A percentile compares a stretch with the other conserved stretches of the same genome.
Conservation (phyloP, 2,329 filamentous ascomycete genomes). For the Lachnellula hyalina region DNA sequence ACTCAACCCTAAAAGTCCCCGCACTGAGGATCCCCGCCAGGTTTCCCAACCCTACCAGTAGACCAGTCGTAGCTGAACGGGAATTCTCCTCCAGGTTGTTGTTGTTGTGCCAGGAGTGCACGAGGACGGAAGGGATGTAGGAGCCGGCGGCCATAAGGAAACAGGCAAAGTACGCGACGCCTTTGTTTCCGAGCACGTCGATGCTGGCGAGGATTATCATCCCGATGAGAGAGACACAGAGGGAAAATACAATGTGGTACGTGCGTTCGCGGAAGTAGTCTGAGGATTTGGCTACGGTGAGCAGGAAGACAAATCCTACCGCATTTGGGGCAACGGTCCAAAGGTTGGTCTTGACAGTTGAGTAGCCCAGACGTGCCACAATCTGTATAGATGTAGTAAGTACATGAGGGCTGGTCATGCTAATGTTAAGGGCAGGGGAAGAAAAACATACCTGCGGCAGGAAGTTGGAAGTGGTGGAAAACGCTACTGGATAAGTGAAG, state of each 20-base stretch:
- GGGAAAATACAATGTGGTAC: slow-evolving; percentile 39
- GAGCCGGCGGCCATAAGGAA: slow-evolving; percentile 42
- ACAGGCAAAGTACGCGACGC: slow-evolving; percentile 44
- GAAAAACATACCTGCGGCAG: slow-evolving; percentile 33
- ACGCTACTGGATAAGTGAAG: slow-evolving; percentile 29
- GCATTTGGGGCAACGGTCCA: slow-evolving; percentile 48
- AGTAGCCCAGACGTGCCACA: slow-evolving; percentile 45
- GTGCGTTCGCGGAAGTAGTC: slow-evolving; percentile 42
- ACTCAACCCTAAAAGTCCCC: slow-evolving; percentile 42
- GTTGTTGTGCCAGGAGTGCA: slow-evolving; percentile 48
- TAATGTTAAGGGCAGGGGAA: background rate
- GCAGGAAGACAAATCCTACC: slow-evolving; percentile 41
- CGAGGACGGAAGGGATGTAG: slow-evolving; percentile 43
- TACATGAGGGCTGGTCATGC: background rate
- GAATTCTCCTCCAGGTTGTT: slow-evolving; percentile 47
- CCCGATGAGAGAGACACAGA: slow-evolving; percentile 38
- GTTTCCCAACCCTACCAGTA: slow-evolving; percentile 45
- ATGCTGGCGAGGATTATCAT: slow-evolving; percentile 41
- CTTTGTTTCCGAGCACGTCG: slow-evolving; percentile 37
- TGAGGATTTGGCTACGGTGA: slow-evolving; percentile 39
- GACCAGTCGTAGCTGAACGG: slow-evolving; percentile 42
- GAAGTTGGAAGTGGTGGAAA: slow-evolving; percentile 47
- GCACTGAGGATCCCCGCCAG: slow-evolving; percentile 41
- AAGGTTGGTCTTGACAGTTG: slow-evolving; percentile 43
- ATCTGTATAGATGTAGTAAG: slow-evolving; percentile 38